Evolutionary conservation across 768 basidiomycete genomes (phyloP), one percentile per base, ranked within the genome.

Genomic region (Ramaria rubella): DNA sequence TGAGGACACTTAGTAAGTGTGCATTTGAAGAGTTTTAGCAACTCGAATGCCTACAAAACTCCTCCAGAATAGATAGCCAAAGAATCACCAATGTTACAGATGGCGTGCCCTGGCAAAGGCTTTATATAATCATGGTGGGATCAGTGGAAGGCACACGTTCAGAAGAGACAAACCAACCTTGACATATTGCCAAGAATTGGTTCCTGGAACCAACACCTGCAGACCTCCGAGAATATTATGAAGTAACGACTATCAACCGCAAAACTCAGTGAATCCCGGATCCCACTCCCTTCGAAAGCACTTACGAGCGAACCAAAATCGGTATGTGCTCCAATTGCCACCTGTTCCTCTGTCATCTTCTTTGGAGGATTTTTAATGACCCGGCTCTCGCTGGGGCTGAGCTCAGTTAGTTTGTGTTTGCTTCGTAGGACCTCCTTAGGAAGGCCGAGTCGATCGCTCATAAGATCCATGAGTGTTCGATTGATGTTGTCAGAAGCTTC

Each of bases 171-270:
- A 46, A 60, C 8, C 46, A 78, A n/a, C 85, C 75, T 78, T 80
- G 61, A 87, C 72, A 60, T 86, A 87, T 64, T 80, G 79, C 86
- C 86, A 88, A 21, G 76, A 66, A 24, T 82, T 77, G 5, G 75
- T 64, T 14, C 81, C 83, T 1, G 83, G 85, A 1, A 77, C 76
- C 46, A 86, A 71, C 0, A 87, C 85, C 58, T 87, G 86, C 3
- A 88, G 70, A 0, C 86, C 86, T 3, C 86, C 86, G 0, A 87
- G 76, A 1, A 75, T 76, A 64, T 87, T 87, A 62, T 86, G 58
- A 56, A 88, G 70, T 71, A 87, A 81, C 0, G 83, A 82, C 80
- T 83, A 57, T 8, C 4, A n/a, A 34, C 11, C 29, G 24, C n/a
- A 8, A 19, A 36, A 9, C 19, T 45, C 43, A 45, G n/a, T 48